Conservation (phyloP, 83 land plant species). For the Thuja plicata region DNA sequence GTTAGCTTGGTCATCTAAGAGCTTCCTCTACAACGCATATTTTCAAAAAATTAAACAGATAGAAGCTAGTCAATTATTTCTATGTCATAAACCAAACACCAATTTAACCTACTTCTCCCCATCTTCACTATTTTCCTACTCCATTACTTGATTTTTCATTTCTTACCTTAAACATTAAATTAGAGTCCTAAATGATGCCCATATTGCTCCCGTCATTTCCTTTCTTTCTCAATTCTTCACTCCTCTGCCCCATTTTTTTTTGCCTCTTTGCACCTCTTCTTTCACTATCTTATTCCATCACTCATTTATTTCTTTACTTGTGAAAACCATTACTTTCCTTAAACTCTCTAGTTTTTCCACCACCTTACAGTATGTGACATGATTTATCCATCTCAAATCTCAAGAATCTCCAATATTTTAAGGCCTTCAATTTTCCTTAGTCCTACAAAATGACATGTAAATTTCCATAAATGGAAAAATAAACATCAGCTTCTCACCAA, state of each 20-base stretch:
- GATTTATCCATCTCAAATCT: neutral
- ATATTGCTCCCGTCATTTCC: neutral
- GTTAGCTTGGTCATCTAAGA: neutral
- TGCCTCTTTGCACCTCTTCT: neutral
- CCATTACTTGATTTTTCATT: neutral
- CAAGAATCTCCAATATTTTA: neutral
- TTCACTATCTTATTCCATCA: slow-evolving; percentile 5
- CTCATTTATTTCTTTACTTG: slow-evolving; percentile 28
- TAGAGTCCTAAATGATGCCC: neutral
- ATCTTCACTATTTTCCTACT: neutral
- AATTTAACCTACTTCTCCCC: neutral
- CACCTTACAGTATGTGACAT: slow-evolving; percentile 8
- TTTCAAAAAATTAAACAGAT: slow-evolving; percentile 1
- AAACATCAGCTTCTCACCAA: too few relatives aligned
- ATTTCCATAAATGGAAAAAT: too few relatives aligned
- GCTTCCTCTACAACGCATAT: neutral
- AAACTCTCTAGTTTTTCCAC: slow-evolving; percentile 21
- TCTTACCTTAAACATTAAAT: neutral
- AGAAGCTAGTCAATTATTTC: slow-evolving; percentile 11
- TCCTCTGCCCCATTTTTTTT: neutral
- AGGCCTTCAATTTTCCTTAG: neutral
- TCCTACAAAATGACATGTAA: neutral
- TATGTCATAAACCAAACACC: slow-evolving; percentile 23
- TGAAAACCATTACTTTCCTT: slow-evolving; percentile 12
- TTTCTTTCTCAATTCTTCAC: neutral